These are phyloP conservation scores for Acanthamoeba royreba DNA, from an alignment of 208 protist species.

Conservation along the genomic window DNA sequence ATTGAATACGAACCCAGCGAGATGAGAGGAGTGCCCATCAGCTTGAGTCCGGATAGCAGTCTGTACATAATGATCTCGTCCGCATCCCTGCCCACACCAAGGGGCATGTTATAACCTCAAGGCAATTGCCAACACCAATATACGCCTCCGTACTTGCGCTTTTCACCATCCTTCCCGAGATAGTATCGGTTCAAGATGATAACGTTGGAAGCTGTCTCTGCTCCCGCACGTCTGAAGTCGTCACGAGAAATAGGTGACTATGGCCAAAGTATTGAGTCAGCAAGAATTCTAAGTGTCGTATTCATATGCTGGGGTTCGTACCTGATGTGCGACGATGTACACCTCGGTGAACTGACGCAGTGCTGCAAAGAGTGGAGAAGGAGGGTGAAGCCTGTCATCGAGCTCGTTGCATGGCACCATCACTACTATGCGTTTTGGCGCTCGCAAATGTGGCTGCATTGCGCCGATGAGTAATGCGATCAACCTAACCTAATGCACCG, in stretches of 20 bases:
- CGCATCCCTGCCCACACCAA: background rate
- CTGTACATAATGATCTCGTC: constrained; percentile 17
- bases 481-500: background rate
- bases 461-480: background rate
- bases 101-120: background rate
- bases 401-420: background rate
- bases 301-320: too few relatives aligned
- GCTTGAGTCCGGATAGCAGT: background rate
- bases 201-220: background rate
- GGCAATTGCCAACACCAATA: too few relatives aligned
- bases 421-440: background rate
- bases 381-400: background rate
- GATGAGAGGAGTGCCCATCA: background rate
- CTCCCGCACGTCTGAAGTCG: background rate
- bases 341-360: background rate
- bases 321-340: background rate
- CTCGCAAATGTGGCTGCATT: background rate
- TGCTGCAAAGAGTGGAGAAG: background rate
- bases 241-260: background rate
- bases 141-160: background rate
- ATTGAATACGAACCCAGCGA: background rate
- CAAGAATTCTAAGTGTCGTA: too few relatives aligned
- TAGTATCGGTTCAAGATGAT: background rate
- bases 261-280: too few relatives aligned
- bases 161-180: background rate